Evolutionary conservation across 305 asterid species (phyloP).

Genomic region (Vinca major): DNA sequence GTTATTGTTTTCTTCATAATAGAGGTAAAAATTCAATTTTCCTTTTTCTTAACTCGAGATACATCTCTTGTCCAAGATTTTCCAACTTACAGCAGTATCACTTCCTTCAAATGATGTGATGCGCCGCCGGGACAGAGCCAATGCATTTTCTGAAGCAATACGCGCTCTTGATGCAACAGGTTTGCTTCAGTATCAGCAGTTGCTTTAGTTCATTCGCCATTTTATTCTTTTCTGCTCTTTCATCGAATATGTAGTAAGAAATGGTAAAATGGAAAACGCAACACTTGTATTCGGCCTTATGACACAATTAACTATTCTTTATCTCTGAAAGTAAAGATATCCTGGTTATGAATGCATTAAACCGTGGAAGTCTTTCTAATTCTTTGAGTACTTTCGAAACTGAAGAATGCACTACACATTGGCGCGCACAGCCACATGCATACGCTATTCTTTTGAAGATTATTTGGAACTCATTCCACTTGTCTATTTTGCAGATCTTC

Average conservation of each 20-base stretch:
- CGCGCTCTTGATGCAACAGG: conserved; percentile 99
- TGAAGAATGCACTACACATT: background rate
- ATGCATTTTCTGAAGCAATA: conserved; percentile 89
- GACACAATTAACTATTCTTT: too few species aligned
- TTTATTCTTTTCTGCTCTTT: background rate
- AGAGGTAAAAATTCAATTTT: conserved; percentile 5
- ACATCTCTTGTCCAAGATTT: conserved; percentile 94
- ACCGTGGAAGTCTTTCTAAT: background rate
- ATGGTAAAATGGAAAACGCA: background rate
- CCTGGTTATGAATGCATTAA: background rate
- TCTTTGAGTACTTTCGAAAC: background rate
- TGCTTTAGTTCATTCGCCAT: background rate
- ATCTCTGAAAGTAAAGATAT: too few species aligned
- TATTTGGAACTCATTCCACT: conserved; percentile 6
- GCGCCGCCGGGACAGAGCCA: conserved; percentile 71
- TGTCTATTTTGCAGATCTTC: conserved; percentile 47
- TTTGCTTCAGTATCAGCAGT: conserved; percentile 21
- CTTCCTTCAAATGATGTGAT: conserved; percentile 59
- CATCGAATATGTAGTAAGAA: background rate
- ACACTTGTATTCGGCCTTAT: too few species aligned
- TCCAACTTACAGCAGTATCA: conserved; percentile 61
- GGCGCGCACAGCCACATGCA: too few species aligned
- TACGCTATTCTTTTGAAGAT: background rate
- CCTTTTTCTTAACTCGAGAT: conserved; percentile 38
- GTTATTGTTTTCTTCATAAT: conserved; percentile 8